A percentile compares a stretch with the other conserved stretches of the same genome.
Conservation (phyloP, 2,329 filamentous ascomycete genomes). For the Xylariaceae sp. region DNA sequence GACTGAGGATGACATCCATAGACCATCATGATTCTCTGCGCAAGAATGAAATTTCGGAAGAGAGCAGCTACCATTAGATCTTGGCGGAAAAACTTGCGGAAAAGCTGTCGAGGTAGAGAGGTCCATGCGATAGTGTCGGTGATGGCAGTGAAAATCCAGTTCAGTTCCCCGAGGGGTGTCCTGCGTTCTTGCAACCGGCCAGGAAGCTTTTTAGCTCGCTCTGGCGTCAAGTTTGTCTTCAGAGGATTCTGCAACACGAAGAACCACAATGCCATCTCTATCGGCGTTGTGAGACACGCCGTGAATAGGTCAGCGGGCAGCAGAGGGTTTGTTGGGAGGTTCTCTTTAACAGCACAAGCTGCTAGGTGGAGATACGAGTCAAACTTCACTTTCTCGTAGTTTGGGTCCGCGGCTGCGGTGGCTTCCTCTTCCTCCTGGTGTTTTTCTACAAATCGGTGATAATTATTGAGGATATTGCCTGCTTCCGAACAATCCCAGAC, state of each 20-base stretch:
- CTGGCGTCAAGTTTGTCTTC: constrained; percentile 72
- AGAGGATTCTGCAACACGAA: constrained; percentile 92
- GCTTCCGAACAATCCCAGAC: constrained; percentile 98
- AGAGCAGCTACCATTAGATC: constrained; percentile 99
- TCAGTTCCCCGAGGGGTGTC: constrained; percentile 92
- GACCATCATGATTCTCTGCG: constrained; percentile 93
- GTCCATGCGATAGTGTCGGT: constrained; percentile 99
- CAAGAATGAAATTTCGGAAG: constrained; percentile 93
- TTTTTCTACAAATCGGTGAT: constrained; percentile 92
- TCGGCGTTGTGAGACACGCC: constrained; percentile 92
- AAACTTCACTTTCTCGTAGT: constrained; percentile 78
- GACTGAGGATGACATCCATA: constrained; percentile 96
- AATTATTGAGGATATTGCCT: constrained; percentile 93
- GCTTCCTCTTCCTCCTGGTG: constrained; percentile 90
- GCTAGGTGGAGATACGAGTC: constrained; percentile 84
- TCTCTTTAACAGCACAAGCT: constrained; percentile 88
- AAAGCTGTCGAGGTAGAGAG: constrained; percentile 84
- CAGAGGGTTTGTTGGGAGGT: constrained; percentile 90
- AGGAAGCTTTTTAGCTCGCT: constrained; percentile 86
- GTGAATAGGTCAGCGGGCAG: constrained; percentile 96
- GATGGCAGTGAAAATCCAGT: constrained; percentile 99
- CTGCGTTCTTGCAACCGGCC: constrained; percentile 90
- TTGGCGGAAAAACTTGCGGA: constrained; percentile 96
- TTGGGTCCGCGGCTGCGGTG: constrained; percentile 75
- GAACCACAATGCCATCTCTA: constrained; percentile 95